A percentile compares a stretch with the other conserved stretches of the same genome.
These are phyloP conservation scores for Heracleum sosnowskyi DNA, from an alignment of 129 eudicot genomes.

Conservation along the genomic window DNA sequence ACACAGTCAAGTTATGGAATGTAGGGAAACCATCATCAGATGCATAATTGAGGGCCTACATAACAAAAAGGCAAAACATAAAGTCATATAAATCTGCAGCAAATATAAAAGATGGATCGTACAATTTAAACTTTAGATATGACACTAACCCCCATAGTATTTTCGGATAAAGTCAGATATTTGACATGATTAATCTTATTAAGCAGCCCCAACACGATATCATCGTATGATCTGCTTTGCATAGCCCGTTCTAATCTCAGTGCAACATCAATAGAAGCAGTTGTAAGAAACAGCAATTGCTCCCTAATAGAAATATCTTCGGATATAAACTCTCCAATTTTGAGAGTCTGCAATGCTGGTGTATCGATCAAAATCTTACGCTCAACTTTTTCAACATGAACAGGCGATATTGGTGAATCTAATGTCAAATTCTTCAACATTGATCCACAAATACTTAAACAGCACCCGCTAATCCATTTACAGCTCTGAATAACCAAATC, in stretches of 20 bases:
- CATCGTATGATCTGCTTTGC: background rate
- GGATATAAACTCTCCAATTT: slow-evolving; percentile 1
- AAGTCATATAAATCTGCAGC: background rate
- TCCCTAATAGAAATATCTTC: background rate
- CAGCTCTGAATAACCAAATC: background rate
- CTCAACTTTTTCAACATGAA: background rate
- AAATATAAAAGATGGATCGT: background rate
- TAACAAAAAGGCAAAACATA: background rate
- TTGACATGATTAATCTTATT: slow-evolving; percentile 7
- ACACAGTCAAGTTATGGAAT: background rate
- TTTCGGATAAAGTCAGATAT: slow-evolving; percentile 1
- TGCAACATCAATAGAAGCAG: slow-evolving; percentile 1
- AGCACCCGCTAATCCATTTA: background rate
- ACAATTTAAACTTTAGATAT: background rate
- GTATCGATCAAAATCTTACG: background rate
- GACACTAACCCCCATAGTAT: slow-evolving; percentile 5
- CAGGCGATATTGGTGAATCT: background rate
- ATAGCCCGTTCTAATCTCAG: background rate
- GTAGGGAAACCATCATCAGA: slow-evolving; percentile 3
- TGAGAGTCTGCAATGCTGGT: background rate
- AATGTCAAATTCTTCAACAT: slow-evolving; percentile 1
- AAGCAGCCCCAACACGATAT: slow-evolving; percentile 6
- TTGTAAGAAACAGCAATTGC: background rate
- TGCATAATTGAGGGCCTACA: slow-evolving; percentile 6
- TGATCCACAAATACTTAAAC: slow-evolving; percentile 2